Evolutionary conservation across 1,284 basidiomycete species (phyloP).

Genomic region (Austropuccinia psidii): DNA sequence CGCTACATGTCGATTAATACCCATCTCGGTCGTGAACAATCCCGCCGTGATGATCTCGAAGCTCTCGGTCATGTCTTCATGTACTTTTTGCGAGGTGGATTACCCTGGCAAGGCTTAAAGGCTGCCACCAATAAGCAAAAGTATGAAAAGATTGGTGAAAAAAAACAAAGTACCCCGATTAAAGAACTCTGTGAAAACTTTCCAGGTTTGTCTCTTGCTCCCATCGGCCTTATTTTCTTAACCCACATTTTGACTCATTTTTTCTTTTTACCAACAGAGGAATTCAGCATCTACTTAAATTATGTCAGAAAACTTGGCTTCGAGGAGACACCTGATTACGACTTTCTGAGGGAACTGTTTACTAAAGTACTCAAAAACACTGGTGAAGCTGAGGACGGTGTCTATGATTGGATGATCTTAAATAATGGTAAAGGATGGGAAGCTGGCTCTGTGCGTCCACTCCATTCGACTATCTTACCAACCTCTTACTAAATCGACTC

Average conservation of each 20-base stretch:
- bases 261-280: constrained; percentile 54
- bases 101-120: constrained; percentile 95
- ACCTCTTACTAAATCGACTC: constrained; percentile 27
- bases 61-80: constrained; percentile 94
- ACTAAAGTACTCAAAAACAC: constrained; percentile 81
- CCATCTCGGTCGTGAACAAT: constrained; percentile 89
- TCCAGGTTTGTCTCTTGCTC: constrained; percentile 59
- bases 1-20: constrained; percentile 98
- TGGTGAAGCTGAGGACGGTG: constrained; percentile 75
- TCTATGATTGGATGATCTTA: constrained; percentile 83
- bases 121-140: constrained; percentile 97
- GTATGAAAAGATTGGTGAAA: constrained; percentile 98
- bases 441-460: constrained; percentile 61
- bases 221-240: background rate
- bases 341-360: constrained; percentile 85
- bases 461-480: constrained; percentile 43
- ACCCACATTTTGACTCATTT: background rate
- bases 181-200: constrained; percentile 88
- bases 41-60: constrained; percentile 85
- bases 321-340: constrained; percentile 92
- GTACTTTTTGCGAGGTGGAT: constrained; percentile 83
- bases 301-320: constrained; percentile 46
- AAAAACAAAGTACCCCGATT: constrained; percentile 93
- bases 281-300: constrained; percentile 61
- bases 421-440: constrained; percentile 95